A percentile compares a stretch with the other conserved stretches of the same genome.
Evolutionary conservation across 2,329 filamentous ascomycete genomes (phyloP).

Genomic region (Talaromyces sp.): DNA sequence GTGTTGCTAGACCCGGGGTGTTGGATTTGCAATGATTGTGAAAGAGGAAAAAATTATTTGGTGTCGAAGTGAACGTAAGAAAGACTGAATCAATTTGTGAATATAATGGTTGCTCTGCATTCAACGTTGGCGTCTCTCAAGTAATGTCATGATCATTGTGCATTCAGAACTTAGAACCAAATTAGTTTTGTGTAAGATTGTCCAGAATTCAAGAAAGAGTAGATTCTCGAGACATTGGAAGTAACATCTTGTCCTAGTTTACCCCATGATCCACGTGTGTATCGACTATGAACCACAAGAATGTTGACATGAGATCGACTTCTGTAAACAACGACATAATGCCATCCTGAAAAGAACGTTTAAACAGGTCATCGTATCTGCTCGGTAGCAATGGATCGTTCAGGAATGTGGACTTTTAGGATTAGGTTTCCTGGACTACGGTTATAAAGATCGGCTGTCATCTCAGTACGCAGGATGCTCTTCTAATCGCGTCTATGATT

Average conservation of each 20-base stretch:
- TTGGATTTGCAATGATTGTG: neutral
- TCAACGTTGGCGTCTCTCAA: neutral
- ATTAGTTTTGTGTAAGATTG: neutral
- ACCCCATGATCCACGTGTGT: neutral
- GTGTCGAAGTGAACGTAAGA: neutral
- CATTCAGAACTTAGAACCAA: neutral
- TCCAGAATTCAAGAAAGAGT: neutral
- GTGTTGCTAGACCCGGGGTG: neutral
- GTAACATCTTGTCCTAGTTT: neutral
- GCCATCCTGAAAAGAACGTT: neutral
- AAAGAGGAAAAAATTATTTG: neutral
- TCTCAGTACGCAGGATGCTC: neutral
- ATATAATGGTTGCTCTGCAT: neutral
- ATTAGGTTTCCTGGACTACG: neutral
- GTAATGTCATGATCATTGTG: neutral
- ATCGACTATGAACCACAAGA: neutral
- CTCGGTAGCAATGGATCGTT: neutral
- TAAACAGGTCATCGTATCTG: neutral
- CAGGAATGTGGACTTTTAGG: neutral
- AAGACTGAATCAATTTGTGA: neutral
- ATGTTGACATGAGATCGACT: constrained; percentile 3
- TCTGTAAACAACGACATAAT: neutral
- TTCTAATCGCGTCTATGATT: no score
- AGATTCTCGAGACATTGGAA: neutral
- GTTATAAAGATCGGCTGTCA: neutral